Conservation (phyloP, 2,329 filamentous ascomycete genomes). For the Volutella citrinella region DNA sequence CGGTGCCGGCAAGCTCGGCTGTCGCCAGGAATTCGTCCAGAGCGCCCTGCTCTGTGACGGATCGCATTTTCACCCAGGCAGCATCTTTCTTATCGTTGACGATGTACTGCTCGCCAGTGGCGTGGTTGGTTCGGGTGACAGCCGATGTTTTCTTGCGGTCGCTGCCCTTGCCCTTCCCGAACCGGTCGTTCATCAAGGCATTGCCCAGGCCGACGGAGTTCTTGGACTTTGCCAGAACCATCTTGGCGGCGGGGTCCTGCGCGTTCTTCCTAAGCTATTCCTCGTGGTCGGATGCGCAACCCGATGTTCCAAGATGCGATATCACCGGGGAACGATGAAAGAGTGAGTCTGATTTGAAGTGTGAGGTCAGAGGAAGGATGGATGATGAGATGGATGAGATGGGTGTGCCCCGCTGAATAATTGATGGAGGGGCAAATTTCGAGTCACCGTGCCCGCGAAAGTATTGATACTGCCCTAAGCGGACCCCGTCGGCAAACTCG, state of each 20-base stretch:
- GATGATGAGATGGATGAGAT: conserved; percentile 14
- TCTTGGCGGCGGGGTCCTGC: conserved; percentile 33
- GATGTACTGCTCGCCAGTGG: conserved; percentile 85
- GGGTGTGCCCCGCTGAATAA: conserved; percentile 35
- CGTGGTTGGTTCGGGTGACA: conserved; percentile 68
- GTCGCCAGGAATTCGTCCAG: conserved; percentile 96
- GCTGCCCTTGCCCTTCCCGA: conserved; percentile 85
- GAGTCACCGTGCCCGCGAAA: conserved; percentile 14
- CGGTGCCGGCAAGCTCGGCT: conserved; percentile 93
- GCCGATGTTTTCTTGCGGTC: conserved; percentile 69
- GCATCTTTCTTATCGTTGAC: conserved; percentile 89
- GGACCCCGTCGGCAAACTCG: fast-evolving
- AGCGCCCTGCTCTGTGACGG: conserved; percentile 93
- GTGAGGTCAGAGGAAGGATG: too few species aligned
- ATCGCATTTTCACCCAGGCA: conserved; percentile 98
- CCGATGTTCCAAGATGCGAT: conserved; percentile 11
- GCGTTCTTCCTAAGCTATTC: conserved; percentile 4
- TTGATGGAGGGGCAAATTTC: conserved; percentile 52
- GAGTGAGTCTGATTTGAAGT: conserved; percentile 16
- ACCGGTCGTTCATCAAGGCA: conserved; percentile 97
- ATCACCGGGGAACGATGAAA: conserved; percentile 9
- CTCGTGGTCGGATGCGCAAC: conserved; percentile 10
- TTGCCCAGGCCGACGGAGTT: conserved; percentile 94
- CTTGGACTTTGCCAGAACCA: conserved; percentile 82
- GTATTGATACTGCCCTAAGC: too few species aligned